Percentiles rank a stretch among this genome's conserved stretches.
Evolutionary conservation across 495 filamentous ascomycete species (phyloP).

Genomic region (Lophiotrema nucula): DNA sequence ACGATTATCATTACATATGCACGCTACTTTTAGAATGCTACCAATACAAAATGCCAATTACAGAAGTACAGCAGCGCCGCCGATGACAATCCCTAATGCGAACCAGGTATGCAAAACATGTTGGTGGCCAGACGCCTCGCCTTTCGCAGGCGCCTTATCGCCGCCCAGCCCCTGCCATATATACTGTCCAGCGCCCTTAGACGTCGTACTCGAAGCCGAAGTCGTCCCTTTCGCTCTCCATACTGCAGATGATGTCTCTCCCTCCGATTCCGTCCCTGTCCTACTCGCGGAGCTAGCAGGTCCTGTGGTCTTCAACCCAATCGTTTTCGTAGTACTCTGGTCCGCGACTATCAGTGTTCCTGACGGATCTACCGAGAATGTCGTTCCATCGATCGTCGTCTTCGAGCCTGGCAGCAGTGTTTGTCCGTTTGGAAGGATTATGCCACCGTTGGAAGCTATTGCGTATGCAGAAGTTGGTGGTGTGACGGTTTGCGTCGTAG

Average conservation of each 20-base stretch:
- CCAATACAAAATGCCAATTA: no score
- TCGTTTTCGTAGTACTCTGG: neutral
- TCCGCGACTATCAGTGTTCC: neutral
- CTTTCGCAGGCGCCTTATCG: neutral
- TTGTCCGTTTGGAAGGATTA: conserved; percentile 28
- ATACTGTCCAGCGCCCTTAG: neutral
- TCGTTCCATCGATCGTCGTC: conserved; percentile 1
- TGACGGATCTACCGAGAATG: neutral
- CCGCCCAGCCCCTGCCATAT: neutral
- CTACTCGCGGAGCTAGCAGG: neutral
- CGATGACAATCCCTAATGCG: no score
- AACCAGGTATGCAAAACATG: no score
- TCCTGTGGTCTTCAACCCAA: neutral
- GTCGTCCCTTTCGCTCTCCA: neutral
- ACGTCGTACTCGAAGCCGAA: neutral
- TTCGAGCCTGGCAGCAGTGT: conserved; percentile 18
- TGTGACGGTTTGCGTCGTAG: no score
- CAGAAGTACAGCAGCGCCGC: no score
- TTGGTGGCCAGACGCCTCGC: neutral
- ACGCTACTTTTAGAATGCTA: no score
- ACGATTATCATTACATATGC: no score
- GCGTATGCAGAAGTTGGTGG: no score
- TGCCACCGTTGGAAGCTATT: neutral
- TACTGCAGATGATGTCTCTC: no score
- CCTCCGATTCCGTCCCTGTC: neutral